Base-by-base conservation (phyloP, 2,329 filamentous ascomycete species). In the Fonsecaea nubica region DNA sequence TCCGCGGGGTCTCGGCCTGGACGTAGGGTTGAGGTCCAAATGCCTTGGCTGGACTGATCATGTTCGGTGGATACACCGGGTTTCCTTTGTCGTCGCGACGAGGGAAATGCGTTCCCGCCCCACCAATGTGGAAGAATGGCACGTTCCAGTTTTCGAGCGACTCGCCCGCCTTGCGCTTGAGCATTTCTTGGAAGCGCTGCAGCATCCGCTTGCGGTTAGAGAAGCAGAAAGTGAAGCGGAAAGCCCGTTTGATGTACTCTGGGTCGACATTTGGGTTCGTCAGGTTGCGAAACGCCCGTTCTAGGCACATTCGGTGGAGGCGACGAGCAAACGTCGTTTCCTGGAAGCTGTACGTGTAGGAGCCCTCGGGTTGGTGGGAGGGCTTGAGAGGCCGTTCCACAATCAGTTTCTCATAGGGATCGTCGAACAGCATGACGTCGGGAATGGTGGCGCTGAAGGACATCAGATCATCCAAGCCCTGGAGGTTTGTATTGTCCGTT, bases 261-360 rank as follows among this genome's bases (percentile, higher is more conserved):
- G 82, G 81, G 0, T 84, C 81, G 56, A 86, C 83, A 69, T 82
- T 55, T 60, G 75, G 64, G 59, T 65, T 65, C 18, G 67, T 67
- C 25, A 71, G 59, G 33, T 62, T 63, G 2, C 81, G 78, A 64
- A 88, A 86, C 0, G 84, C 90, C 32, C 82, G 78, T 76, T 96
- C 91, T 0, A 89, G 72, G 2, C 87, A 83, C 61, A 82, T 82
- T 50, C 92, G 86, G 57, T 92, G 90, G 4, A 96, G 80, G 4
- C 90, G 85, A 7, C 91, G 86, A 10, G 88, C 87, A 71, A 96
- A 93, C 0, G 85, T 88, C 1, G 82, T 79, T 75, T 93, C 91
- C 32, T 86, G 82, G 64, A 85, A 84, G 9, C 87, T 83, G 74
- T 89, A 89, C 0, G 87, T 87, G 25, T 76, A 79, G 0, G 86